A percentile compares a stretch with the other conserved stretches of the same genome.
phyloP scores from a whole-genome alignment of 192 early-diverging fungal species.

The Backusella australiensis region DNA sequence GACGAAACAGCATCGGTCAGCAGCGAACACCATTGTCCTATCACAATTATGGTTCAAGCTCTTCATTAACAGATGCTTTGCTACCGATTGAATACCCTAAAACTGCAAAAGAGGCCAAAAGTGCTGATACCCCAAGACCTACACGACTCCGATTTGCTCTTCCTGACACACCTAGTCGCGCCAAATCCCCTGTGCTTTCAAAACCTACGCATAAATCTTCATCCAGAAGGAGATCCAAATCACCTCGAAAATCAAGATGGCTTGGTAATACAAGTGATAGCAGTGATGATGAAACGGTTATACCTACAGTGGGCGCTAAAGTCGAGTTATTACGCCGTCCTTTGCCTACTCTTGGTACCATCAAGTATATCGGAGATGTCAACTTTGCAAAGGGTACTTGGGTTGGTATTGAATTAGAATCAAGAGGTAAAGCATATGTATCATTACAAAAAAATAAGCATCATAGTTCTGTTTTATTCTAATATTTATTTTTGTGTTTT shows the following conservation, averaged over 20 bases:
- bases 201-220: background rate
- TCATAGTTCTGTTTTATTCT: background rate
- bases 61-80: constrained; percentile 24
- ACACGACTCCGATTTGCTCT: constrained; percentile 32
- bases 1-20: constrained; percentile 2
- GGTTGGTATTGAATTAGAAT: constrained; percentile 36
- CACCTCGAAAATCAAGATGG: constrained; percentile 24
- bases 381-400: constrained; percentile 25
- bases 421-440: constrained; percentile 24
- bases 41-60: constrained; percentile 10
- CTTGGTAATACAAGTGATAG: constrained; percentile 26
- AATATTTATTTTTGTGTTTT: background rate
- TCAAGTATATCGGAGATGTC: constrained; percentile 31
- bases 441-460: background rate
- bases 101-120: background rate
- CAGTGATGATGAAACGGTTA: constrained; percentile 23
- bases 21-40: background rate
- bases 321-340: constrained; percentile 33
- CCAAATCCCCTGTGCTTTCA: constrained; percentile 3
- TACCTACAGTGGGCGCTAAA: constrained; percentile 16
- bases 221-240: background rate
- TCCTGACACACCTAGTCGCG: constrained; percentile 25
- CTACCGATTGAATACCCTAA: constrained; percentile 20
- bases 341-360: constrained; percentile 27
- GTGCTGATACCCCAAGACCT: constrained; percentile 12